Evolutionary conservation across 306 rosid genomes (phyloP), one percentile per base, ranked within the genome.

Genomic region (Prunus mongolica): DNA sequence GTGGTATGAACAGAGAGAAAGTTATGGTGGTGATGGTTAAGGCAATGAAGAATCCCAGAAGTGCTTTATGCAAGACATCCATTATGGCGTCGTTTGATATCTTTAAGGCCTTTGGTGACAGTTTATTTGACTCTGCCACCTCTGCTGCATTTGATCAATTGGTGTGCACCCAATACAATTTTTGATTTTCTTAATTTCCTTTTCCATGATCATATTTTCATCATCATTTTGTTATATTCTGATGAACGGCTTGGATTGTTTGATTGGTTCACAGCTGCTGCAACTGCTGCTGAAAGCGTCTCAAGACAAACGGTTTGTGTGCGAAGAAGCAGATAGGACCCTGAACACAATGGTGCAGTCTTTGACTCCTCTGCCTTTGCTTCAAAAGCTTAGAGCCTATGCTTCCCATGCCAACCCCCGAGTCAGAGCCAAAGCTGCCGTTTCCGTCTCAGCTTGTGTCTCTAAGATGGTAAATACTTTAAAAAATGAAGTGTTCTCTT

Each of bases 21-120:
- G 75, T 87, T 68, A 61, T 87, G 86, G 60, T 64, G 87, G 91
- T 92, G 61, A 56, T 92, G 88, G 86, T 87, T 13, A 95, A 90
- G 86, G 80, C 96, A 22, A 90, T 95, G 97, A 95, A 87, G 83
- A 95, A 92, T 71, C 98, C 98, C 24, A 86, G 97, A 54, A 95
- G 98, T 79, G 97, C 98, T 75, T 52, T 95, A 25, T 81, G 86
- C 87, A 95, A 95, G 86, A 95, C 98, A 75, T 93, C 97, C n/a
- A 89, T 95, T 49, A 92, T 95, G 98, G 91, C 97, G 56, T 83
- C 97, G 25, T 82, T 91, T 55, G 98, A 92, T 75, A 77, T 95
- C 77, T 90, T 95, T 85, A 83, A 62, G 1, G 84, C 95, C 30
- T 95, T 83, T 74, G 96, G 97, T 28, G 92, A 95, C 77, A 88